Percentiles rank a stretch among this genome's conserved stretches.
Evolutionary conservation across 768 basidiomycete species (phyloP).

Genomic region (Amanita inopinata): DNA sequence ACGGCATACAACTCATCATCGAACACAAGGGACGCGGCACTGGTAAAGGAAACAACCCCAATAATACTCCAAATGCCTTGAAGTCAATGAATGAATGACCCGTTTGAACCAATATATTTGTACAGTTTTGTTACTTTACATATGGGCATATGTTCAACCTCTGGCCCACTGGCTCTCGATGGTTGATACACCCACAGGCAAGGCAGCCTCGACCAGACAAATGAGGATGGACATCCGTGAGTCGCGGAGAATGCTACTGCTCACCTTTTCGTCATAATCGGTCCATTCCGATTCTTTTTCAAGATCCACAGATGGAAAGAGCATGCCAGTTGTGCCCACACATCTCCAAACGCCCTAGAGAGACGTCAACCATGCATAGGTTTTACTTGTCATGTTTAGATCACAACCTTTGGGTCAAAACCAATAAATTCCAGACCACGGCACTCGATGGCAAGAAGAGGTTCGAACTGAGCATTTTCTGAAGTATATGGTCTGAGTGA

Average conservation of each 20-base stretch:
- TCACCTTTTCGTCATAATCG: conserved; percentile 88
- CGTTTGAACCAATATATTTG: too few species aligned
- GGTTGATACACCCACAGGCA: conserved; percentile 64
- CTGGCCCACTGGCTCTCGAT: conserved; percentile 59
- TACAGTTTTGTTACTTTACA: background rate
- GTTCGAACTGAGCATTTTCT: conserved; percentile 53
- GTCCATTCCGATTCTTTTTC: conserved; percentile 58
- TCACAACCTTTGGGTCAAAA: conserved; percentile 61
- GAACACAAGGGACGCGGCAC: too few species aligned
- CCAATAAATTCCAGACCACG: conserved; percentile 75
- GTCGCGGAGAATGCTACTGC: conserved; percentile 5
- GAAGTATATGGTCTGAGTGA: conserved; percentile 45
- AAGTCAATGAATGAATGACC: too few species aligned
- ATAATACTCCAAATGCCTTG: too few species aligned
- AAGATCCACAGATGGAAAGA: conserved; percentile 61
- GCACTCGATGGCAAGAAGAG: conserved; percentile 71
- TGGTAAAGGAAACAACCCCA: too few species aligned
- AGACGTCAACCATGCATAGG: too few species aligned
- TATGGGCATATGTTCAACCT: conserved; percentile 28
- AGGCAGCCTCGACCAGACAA: conserved; percentile 30
- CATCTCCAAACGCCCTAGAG: conserved; percentile 85
- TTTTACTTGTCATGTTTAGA: too few species aligned
- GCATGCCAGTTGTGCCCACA: conserved; percentile 44
- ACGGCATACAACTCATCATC: too few species aligned
- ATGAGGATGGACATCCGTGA: conserved; percentile 9